Evolutionary conservation across 2,329 filamentous ascomycete genomes (phyloP), one percentile per base, ranked within the genome.

Genomic region (Verticillium tricorpus): DNA sequence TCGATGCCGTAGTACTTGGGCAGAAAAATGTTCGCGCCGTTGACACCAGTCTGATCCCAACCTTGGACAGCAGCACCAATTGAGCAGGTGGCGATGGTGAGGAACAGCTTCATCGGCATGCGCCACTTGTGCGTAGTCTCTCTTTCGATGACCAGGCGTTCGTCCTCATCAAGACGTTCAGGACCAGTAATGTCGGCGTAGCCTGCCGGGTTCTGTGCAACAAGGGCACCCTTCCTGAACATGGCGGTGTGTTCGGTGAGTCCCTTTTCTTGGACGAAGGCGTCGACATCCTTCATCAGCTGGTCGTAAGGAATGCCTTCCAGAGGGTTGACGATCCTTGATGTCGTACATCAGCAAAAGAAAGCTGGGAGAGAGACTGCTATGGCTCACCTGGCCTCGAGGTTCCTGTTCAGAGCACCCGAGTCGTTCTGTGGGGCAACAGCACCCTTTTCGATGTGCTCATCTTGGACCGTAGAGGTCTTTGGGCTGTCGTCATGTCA

Each of bases 41-140:
- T 88, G 60, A 80, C 79, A 39, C 85, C 86, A 22, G 86, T 89
- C 72, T 89, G 85, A 65, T 89, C 87, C 87, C 86, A 89, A 28
- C 87, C 86, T 68, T 88, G 85, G 11, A 90, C 86, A n/a, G 87
- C 87, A 17, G 88, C 88, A 58, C 86, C 88, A 59, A 91, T 84
- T 52, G 88, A 89, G 72, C 87, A 90, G 25, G 86, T 84, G 12
- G 84, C 77, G 66, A 91, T 89, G 40, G 89, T 90, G 65, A 89
- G 80, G 74, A 87, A 88, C 12, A 92, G 77, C 59, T 82, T 81
- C 67, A 69, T 78, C 0, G 89, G 86, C 39, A 88, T 81, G 63
- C 83, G 80, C 86, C 89, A 91, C 69, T 87, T 89, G 79, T 91
- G 87, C 22, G 45, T 50, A 5, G 45, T 50, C 31, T 84, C 77